Percentiles rank a stretch among this genome's conserved stretches.
Evolutionary conservation across 176 grass and related monocot species (phyloP).

Genomic region (Tuctoria greenei): DNA sequence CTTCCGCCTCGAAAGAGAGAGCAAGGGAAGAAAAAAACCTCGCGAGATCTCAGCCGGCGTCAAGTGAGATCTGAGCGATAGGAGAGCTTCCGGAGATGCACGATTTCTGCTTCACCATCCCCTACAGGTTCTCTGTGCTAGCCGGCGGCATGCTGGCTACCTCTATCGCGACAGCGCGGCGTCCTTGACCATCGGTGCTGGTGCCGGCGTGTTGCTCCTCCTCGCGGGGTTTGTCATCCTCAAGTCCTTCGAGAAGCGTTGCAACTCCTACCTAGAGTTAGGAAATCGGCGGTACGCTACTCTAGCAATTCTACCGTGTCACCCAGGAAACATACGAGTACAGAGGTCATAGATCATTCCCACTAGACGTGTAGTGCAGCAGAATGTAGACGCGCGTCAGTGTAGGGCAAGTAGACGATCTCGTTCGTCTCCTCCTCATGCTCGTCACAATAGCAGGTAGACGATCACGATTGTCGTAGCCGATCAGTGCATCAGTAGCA

Average conservation of each 20-base stretch:
- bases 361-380: no score
- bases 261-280: conserved; percentile 67
- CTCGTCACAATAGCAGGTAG: no score
- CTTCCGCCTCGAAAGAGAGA: neutral
- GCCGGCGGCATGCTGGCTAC: conserved; percentile 69
- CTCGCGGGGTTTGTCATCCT: conserved; percentile 88
- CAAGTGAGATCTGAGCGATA: conserved; percentile 12
- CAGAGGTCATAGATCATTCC: no score
- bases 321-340: no score
- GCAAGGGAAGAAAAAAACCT: neutral
- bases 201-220: conserved; percentile 62
- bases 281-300: no score
- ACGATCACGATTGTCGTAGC: no score
- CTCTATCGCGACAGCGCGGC: conserved; percentile 74
- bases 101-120: conserved; percentile 99
- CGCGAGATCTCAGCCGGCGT: no score
- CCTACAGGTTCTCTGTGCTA: conserved; percentile 71
- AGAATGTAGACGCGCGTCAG: no score
- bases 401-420: no score
- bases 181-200: conserved; percentile 69
- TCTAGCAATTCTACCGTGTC: no score
- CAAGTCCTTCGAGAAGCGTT: conserved; percentile 85
- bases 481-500: no score
- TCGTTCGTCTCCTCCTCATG: no score
- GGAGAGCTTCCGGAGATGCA: conserved; percentile 50